Percentiles rank a stretch among this genome's conserved stretches.
Evolutionary conservation across 495 filamentous ascomycete species (phyloP).

Genomic region (Patellaria atrata): DNA sequence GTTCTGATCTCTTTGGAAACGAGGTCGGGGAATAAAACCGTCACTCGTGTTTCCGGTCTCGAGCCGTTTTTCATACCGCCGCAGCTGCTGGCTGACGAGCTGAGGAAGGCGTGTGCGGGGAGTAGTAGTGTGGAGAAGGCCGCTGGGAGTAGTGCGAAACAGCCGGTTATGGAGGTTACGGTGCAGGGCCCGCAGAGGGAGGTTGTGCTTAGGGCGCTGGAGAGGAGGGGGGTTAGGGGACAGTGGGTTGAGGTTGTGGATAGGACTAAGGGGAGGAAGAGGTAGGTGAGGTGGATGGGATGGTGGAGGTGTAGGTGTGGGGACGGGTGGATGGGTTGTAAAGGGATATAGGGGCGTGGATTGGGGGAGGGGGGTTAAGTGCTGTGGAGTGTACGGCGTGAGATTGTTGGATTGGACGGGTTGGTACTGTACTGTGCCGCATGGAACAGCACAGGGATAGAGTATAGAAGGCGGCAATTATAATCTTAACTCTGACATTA

Average conservation of each 20-base stretch:
- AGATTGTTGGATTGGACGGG: too few relatives aligned
- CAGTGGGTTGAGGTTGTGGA: slow-evolving; percentile 51
- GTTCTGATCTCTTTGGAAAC: slow-evolving; percentile 46
- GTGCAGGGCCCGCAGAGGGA: slow-evolving; percentile 56
- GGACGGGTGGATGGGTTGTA: too few relatives aligned
- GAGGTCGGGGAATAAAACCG: slow-evolving; percentile 52
- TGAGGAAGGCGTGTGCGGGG: slow-evolving; percentile 57
- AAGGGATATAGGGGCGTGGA: too few relatives aligned
- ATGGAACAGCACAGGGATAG: too few relatives aligned
- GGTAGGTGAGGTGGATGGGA: too few relatives aligned
- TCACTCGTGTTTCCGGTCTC: slow-evolving; percentile 48
- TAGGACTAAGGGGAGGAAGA: slow-evolving; percentile 60
- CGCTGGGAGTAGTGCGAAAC: slow-evolving; percentile 42
- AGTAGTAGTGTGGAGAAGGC: slow-evolving; percentile 52
- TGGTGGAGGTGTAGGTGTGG: too few relatives aligned
- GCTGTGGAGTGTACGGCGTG: too few relatives aligned
- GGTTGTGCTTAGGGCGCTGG: slow-evolving; percentile 44
- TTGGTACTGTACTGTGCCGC: too few relatives aligned
- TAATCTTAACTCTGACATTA: too few relatives aligned
- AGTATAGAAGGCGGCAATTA: too few relatives aligned
- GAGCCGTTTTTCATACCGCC: slow-evolving; percentile 51
- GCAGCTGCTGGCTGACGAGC: slow-evolving; percentile 47
- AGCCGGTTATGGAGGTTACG: slow-evolving; percentile 54
- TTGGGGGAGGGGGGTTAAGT: too few relatives aligned
- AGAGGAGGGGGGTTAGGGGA: slow-evolving; percentile 45